Evolutionary conservation across 495 filamentous ascomycete species (phyloP).

Genomic region (Schizothecium vesticola): DNA sequence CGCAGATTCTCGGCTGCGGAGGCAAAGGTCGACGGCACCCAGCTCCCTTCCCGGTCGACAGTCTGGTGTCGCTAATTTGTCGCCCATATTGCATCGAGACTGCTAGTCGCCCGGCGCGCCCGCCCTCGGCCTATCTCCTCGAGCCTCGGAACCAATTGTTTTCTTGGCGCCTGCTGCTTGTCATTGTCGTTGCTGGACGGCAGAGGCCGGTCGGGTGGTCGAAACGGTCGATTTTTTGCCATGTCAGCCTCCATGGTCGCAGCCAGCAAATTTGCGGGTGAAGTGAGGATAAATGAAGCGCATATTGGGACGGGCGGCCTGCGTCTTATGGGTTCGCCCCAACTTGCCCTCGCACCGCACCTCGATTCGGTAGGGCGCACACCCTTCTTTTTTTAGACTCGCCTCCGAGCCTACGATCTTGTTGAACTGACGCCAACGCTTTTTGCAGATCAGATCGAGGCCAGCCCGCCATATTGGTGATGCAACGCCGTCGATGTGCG

Average conservation of each 20-base stretch:
- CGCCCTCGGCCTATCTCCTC: conserved; percentile 4
- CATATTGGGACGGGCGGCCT: conserved; percentile 38
- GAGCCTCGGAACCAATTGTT: conserved; percentile 9
- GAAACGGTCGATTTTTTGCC: conserved; percentile 11
- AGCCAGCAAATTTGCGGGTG: conserved; percentile 43
- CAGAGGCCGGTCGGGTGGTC: conserved; percentile 11
- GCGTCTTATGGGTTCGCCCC: conserved; percentile 27
- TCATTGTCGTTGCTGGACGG: conserved; percentile 10
- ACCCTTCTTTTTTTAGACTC: conserved; percentile 40
- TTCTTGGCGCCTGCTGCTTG: conserved; percentile 15
- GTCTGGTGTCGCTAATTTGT: conserved; percentile 29
- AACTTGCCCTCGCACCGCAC: not conserved
- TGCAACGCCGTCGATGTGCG: not conserved
- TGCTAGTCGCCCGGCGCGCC: conserved; percentile 5
- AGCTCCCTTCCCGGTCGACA: conserved; percentile 19
- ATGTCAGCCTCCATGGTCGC: conserved; percentile 24
- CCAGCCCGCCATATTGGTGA: conserved; percentile 10
- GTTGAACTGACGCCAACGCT: conserved; percentile 4
- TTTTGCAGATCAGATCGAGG: conserved; percentile 22
- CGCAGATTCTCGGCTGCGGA: conserved; percentile 21
- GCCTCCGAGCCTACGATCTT: conserved; percentile 11
- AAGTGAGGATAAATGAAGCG: conserved; percentile 48
- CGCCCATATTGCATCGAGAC: conserved; percentile 18
- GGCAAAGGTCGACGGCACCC: conserved; percentile 18
- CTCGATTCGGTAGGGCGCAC: conserved; percentile 6